Evolutionary conservation across 2,329 filamentous ascomycete genomes (phyloP).

Genomic region (Colletotrichum magnum): DNA sequence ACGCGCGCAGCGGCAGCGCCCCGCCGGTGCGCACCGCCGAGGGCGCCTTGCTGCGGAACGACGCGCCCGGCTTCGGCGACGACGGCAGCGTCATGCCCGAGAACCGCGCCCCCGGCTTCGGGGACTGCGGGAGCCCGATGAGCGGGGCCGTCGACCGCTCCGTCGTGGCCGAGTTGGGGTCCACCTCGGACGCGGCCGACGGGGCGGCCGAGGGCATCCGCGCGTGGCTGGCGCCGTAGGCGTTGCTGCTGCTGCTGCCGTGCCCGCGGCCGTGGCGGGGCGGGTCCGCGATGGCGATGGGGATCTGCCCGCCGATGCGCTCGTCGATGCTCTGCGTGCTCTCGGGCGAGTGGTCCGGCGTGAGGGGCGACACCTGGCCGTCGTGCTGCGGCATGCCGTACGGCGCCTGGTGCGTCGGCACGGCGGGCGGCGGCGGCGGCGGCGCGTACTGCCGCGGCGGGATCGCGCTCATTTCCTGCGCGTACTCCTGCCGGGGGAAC

Average conservation of each 20-base stretch:
- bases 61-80: conserved; percentile 65
- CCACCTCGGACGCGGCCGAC: conserved; percentile 53
- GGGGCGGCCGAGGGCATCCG: conserved; percentile 55
- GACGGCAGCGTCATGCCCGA: conserved; percentile 62
- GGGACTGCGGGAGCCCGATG: conserved; percentile 65
- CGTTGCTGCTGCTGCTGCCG: no score
- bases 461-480: conserved; percentile 71
- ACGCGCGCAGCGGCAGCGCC: conserved; percentile 72
- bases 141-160: conserved; percentile 66
- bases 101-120: conserved; percentile 53
- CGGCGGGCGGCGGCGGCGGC: conserved; percentile 68
- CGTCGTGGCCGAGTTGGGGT: conserved; percentile 67
- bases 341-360: conserved; percentile 62
- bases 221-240: conserved; percentile 44
- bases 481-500: conserved; percentile 66
- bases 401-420: conserved; percentile 63
- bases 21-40: conserved; percentile 71
- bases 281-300: conserved; percentile 25
- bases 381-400: conserved; percentile 49
- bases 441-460: conserved; percentile 72
- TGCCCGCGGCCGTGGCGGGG: no score
- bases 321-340: conserved; percentile 70
- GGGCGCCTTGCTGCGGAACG: conserved; percentile 65
- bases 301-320: conserved; percentile 61
- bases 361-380: conserved; percentile 58